Evolutionary conservation across 2,329 filamentous ascomycete species (phyloP).

Genomic region (Penicillium hordei): DNA sequence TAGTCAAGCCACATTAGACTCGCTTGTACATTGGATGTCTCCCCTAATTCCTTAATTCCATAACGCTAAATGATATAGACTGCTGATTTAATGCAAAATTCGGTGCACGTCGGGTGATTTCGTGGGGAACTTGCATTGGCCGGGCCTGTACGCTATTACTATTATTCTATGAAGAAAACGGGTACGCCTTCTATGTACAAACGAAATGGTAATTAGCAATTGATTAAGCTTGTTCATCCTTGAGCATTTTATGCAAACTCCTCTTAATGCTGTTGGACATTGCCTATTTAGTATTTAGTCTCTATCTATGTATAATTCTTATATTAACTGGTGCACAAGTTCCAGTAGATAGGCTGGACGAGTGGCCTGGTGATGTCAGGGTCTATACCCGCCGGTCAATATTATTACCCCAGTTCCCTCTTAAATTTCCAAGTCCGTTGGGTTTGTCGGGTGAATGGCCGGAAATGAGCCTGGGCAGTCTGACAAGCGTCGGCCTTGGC

Average conservation of each 20-base stretch:
- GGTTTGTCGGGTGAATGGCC: neutral
- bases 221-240: neutral
- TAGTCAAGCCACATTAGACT: constrained; percentile 11
- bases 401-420: neutral
- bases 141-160: neutral
- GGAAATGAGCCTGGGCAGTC: neutral
- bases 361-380: neutral
- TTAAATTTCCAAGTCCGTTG: neutral
- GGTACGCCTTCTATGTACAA: neutral
- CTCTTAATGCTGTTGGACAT: neutral
- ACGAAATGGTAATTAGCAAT: neutral
- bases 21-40: neutral
- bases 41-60: neutral
- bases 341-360: neutral
- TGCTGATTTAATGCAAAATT: neutral
- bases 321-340: neutral
- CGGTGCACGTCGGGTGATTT: neutral
- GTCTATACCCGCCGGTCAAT: neutral
- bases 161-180: neutral
- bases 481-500: neutral
- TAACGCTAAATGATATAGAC: neutral
- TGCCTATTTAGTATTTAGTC: neutral
- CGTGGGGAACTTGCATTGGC: neutral
- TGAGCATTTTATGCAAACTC: neutral
- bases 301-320: neutral